Percentiles rank a stretch among this genome's conserved stretches.
Conservation (phyloP, 2,329 filamentous ascomycete genomes). For the Apiospora phragmitis region DNA sequence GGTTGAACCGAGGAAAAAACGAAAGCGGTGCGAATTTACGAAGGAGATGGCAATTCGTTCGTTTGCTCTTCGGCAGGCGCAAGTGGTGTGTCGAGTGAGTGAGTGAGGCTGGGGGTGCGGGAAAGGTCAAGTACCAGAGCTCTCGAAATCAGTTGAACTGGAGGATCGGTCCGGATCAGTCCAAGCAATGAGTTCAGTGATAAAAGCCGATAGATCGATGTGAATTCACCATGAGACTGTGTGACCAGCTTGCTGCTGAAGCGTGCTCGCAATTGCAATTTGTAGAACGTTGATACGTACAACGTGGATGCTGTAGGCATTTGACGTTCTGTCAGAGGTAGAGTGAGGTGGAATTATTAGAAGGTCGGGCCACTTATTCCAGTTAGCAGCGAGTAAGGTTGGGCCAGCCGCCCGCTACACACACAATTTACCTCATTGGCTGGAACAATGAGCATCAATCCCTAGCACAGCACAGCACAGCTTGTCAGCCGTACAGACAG, state of each 20-base stretch:
- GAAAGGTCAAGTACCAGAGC: background rate
- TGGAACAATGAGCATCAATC: background rate
- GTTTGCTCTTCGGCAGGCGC: background rate
- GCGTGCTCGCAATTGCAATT: constrained; percentile 7
- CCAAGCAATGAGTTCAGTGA: background rate
- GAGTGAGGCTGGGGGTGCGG: background rate
- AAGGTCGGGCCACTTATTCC: background rate
- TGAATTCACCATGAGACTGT: background rate
- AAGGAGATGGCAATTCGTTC: background rate
- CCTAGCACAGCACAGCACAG: background rate
- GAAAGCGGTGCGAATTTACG: background rate
- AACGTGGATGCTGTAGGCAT: constrained; percentile 8
- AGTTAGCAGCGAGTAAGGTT: background rate
- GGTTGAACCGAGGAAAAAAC: background rate
- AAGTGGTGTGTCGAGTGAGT: background rate
- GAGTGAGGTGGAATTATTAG: background rate
- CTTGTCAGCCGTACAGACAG: background rate
- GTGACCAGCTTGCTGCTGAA: constrained; percentile 4
- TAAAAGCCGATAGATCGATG: background rate
- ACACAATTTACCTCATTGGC: background rate
- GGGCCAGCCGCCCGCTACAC: background rate
- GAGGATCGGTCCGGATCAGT: background rate
- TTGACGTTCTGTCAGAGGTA: background rate
- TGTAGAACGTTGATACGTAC: background rate
- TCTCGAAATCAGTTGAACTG: background rate